Conservation (phyloP, 768 basidiomycete species). For the Lyophyllum decastes region DNA sequence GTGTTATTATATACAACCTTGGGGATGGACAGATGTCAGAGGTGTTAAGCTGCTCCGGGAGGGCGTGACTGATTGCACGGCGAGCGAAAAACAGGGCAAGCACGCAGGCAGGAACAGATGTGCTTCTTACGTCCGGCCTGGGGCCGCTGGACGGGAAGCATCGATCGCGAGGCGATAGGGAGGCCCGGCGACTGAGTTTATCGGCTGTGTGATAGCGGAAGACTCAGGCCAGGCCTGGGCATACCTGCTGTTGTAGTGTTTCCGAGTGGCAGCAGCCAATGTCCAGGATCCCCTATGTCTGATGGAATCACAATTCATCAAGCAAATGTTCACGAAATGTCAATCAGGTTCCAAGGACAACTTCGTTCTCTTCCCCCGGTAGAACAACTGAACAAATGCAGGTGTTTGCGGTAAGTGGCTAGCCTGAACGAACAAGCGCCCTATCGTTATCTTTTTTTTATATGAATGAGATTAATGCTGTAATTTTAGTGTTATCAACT, state of each 20-base stretch:
- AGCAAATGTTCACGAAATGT: background rate
- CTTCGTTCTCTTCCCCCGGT: background rate
- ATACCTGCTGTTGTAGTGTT: background rate
- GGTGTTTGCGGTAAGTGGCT: background rate
- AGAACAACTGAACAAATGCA: background rate
- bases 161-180: background rate
- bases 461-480: background rate
- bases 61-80: too few relatives aligned
- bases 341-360: slow-evolving; percentile 8
- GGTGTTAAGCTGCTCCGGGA: too few relatives aligned
- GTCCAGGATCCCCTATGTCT: background rate
- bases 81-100: background rate
- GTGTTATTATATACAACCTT: slow-evolving; percentile 15
- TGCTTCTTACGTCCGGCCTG: slow-evolving; percentile 11
- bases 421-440: background rate
- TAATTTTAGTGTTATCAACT: background rate
- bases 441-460: too few relatives aligned
- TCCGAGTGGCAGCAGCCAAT: slow-evolving; percentile 7
- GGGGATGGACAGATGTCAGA: slow-evolving; percentile 10
- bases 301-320: background rate
- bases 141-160: background rate
- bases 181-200: background rate
- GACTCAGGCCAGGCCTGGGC: background rate
- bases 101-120: slow-evolving; percentile 2
- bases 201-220: background rate